Percentiles rank a stretch among this genome's conserved stretches.
These are phyloP conservation scores for Xylariaceae sp. DNA, from an alignment of 2,329 filamentous ascomycete genomes.

Conservation along the genomic window DNA sequence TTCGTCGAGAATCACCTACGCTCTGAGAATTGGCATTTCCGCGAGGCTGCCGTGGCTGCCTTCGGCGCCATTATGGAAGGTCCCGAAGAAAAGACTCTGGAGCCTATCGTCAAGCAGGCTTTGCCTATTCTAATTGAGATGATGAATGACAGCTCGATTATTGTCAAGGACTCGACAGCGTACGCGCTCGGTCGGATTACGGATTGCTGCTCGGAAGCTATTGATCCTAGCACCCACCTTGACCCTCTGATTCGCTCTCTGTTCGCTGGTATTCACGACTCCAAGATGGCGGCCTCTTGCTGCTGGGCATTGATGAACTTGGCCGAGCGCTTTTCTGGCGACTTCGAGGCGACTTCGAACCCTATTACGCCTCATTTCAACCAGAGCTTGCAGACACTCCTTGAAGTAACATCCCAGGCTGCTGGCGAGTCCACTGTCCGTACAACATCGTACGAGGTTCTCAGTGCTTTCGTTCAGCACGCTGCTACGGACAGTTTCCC, in stretches of 20 bases:
- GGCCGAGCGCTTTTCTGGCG: constrained; percentile 89
- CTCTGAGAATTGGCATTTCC: constrained; percentile 86
- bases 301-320: constrained; percentile 99
- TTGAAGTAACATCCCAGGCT: constrained; percentile 75
- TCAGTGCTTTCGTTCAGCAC: constrained; percentile 90
- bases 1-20: constrained; percentile 92
- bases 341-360: constrained; percentile 71
- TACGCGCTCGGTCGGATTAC: constrained; percentile 95
- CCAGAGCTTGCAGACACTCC: constrained; percentile 77
- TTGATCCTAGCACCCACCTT: constrained; percentile 78
- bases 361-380: constrained; percentile 88
- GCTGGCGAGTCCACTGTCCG: constrained; percentile 85
- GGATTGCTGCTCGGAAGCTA: constrained; percentile 84
- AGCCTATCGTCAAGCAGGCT: constrained; percentile 93
- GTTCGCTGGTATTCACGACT: constrained; percentile 82
- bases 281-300: constrained; percentile 97
- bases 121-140: constrained; percentile 81
- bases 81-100: constrained; percentile 84
- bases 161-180: constrained; percentile 92
- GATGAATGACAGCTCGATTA: constrained; percentile 86
- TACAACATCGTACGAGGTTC: constrained; percentile 93
- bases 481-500: constrained; percentile 79
- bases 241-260: constrained; percentile 80
- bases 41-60: constrained; percentile 92
- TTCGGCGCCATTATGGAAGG: constrained; percentile 99